Evolutionary conservation across 139 green algal species (phyloP).

Genomic region (Tetraselmis striata): DNA sequence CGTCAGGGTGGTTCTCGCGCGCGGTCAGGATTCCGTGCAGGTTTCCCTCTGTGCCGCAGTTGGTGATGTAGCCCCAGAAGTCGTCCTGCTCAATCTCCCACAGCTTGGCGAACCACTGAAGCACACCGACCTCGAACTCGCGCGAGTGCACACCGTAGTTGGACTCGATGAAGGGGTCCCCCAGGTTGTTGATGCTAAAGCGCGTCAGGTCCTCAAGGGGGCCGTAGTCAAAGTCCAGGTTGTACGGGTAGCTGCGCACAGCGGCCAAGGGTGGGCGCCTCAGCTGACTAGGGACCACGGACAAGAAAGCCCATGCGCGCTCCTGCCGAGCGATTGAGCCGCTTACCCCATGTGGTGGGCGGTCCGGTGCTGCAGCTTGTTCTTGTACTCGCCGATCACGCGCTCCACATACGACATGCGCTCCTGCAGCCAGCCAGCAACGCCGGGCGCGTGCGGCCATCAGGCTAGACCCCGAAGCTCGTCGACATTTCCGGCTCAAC

Average conservation of each 20-base stretch:
- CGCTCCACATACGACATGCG: slow-evolving; percentile 44
- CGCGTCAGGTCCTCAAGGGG: slow-evolving; percentile 74
- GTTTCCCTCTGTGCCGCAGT: slow-evolving; percentile 97
- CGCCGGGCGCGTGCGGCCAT: too few species aligned
- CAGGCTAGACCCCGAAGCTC: too few species aligned
- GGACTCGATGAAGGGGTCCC: slow-evolving; percentile 93
- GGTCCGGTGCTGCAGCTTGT: slow-evolving; percentile 71
- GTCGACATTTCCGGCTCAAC: too few species aligned
- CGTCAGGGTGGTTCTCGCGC: slow-evolving; percentile 77
- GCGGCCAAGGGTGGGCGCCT: neutral
- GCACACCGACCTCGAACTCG: slow-evolving; percentile 87
- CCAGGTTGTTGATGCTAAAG: slow-evolving; percentile 97
- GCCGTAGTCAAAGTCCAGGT: slow-evolving; percentile 97
- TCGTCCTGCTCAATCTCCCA: slow-evolving; percentile 91
- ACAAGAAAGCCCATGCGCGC: neutral
- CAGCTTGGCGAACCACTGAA: slow-evolving; percentile 94
- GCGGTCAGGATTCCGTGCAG: slow-evolving; percentile 94
- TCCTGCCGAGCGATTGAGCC: neutral
- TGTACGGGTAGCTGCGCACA: slow-evolving; percentile 87
- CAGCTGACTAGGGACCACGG: neutral
- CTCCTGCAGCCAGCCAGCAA: slow-evolving; percentile 53
- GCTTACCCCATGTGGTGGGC: slow-evolving; percentile 77
- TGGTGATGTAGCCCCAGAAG: slow-evolving; percentile 98
- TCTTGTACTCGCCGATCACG: slow-evolving; percentile 72
- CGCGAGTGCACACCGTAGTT: slow-evolving; percentile 94